These are phyloP conservation scores for Daedaleopsis nitida DNA, from an alignment of 768 basidiomycete genomes.

Conservation along the genomic window DNA sequence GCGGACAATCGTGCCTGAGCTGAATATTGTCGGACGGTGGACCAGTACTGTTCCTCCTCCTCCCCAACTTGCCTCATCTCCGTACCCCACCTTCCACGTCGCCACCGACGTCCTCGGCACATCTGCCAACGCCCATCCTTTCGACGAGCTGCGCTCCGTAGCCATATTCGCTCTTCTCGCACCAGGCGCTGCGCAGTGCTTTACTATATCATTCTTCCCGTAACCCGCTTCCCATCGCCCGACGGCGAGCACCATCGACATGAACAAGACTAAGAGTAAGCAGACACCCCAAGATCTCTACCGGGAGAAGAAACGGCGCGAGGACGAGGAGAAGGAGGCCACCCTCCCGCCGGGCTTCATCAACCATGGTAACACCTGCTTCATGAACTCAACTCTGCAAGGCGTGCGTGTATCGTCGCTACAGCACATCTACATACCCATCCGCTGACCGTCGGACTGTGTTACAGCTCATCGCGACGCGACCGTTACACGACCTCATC, in stretches of 20 bases:
- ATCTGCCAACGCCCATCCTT: neutral
- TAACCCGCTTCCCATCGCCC: neutral
- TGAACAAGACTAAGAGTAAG: constrained; percentile 43
- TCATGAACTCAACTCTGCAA: constrained; percentile 94
- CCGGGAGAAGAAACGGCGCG: constrained; percentile 55
- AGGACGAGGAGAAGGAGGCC: constrained; percentile 62
- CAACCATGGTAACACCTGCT: constrained; percentile 91
- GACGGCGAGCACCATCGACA: constrained; percentile 4
- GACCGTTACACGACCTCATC: constrained; percentile 57
- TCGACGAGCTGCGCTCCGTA: constrained; percentile 8
- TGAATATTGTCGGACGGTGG: too few relatives aligned
- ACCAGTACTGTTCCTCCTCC: too few relatives aligned
- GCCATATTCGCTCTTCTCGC: constrained; percentile 14
- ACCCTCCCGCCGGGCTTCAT: constrained; percentile 71
- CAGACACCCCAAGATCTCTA: constrained; percentile 67
- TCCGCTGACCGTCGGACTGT: neutral
- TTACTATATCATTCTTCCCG: neutral
- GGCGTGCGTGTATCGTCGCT: constrained; percentile 53
- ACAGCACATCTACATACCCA: constrained; percentile 16
- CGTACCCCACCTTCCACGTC: neutral
- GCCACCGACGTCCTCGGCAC: neutral
- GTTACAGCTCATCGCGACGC: constrained; percentile 68
- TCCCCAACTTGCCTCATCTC: neutral
- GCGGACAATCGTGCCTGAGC: too few relatives aligned
- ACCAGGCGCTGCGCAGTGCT: constrained; percentile 17